These are phyloP conservation scores for Penicilliopsis zonata DNA, from an alignment of 495 filamentous ascomycete species.

Conservation along the genomic window DNA sequence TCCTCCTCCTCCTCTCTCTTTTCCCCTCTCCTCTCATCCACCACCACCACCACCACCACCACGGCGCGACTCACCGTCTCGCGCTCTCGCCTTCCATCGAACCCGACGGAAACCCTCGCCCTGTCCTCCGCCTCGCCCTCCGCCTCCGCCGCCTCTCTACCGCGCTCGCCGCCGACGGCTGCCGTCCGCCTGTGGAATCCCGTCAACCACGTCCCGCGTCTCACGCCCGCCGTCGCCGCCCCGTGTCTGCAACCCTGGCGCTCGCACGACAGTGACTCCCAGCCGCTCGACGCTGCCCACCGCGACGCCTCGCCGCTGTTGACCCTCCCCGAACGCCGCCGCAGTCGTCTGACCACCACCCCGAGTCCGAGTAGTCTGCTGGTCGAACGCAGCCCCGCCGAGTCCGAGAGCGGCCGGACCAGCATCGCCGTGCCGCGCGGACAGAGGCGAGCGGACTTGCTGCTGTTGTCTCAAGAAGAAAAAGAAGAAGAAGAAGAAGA, in stretches of 20 bases:
- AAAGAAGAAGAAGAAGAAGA: constrained; percentile 31
- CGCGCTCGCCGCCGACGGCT: no score
- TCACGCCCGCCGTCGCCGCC: constrained; percentile 26
- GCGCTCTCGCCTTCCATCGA: no score
- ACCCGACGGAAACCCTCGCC: no score
- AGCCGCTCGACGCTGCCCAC: constrained; percentile 20
- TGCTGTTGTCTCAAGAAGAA: constrained; percentile 24
- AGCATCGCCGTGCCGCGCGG: constrained; percentile 57
- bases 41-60: constrained; percentile 9
- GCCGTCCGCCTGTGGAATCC: constrained; percentile 34
- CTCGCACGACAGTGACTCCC: constrained; percentile 25
- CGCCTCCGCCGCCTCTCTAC: constrained; percentile 2
- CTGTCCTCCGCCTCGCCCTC: constrained; percentile 1
- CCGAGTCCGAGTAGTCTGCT: constrained; percentile 48
- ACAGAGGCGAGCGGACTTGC: constrained; percentile 24
- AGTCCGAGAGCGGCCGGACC: constrained; percentile 45
- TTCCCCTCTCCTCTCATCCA: constrained; percentile 6
- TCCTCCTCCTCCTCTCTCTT: constrained; percentile 4
- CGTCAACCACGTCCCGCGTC: constrained; percentile 37
- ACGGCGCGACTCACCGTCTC: no score
- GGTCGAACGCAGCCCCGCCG: constrained; percentile 48
- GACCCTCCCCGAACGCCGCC: constrained; percentile 53
- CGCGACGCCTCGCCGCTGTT: constrained; percentile 57
- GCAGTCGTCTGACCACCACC: constrained; percentile 39
- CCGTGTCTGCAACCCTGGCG: constrained; percentile 12